Conservation (phyloP, 805 yeast genomes). For the Blastobotrys peoriensis region DNA sequence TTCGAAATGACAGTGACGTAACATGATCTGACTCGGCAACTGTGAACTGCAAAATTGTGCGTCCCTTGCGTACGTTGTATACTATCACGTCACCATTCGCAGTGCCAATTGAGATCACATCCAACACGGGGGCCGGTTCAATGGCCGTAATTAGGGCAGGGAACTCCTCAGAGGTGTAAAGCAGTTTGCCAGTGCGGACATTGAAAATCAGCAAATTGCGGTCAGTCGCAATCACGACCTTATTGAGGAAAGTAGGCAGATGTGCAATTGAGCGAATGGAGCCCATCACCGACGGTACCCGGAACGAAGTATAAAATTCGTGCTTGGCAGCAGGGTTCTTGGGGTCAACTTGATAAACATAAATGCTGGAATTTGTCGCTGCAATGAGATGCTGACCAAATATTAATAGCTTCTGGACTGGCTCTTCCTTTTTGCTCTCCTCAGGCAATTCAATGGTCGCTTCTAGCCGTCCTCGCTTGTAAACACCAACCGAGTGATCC, state of each 20-base stretch:
- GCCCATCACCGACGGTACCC: slow-evolving; percentile 59
- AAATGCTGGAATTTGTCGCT: slow-evolving; percentile 41
- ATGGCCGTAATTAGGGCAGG: slow-evolving; percentile 58
- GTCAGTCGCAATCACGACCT: slow-evolving; percentile 76
- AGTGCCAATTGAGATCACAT: slow-evolving; percentile 73
- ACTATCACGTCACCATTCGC: slow-evolving; percentile 59
- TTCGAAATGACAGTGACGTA: slow-evolving; percentile 71
- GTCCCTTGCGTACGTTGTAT: slow-evolving; percentile 63
- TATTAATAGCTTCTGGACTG: slow-evolving; percentile 45
- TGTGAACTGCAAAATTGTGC: slow-evolving; percentile 42
- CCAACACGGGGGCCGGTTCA: slow-evolving; percentile 82
- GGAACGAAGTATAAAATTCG: slow-evolving; percentile 60
- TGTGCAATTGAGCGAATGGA: slow-evolving; percentile 64
- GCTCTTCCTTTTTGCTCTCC: slow-evolving; percentile 28
- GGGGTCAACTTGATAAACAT: slow-evolving; percentile 47
- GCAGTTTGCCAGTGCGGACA: slow-evolving; percentile 65
- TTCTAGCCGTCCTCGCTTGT: slow-evolving; percentile 70
- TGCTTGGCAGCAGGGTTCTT: slow-evolving; percentile 41
- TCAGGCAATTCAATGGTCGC: slow-evolving; percentile 29
- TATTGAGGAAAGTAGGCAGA: slow-evolving; percentile 88
- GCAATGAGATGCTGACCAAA: slow-evolving; percentile 79
- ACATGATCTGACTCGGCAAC: slow-evolving; percentile 37
- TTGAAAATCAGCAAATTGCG: slow-evolving; percentile 58
- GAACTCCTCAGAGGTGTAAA: slow-evolving; percentile 46
- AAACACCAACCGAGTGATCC: slow-evolving; percentile 67